These are phyloP conservation scores for Ustilago sp. DNA, from an alignment of 1,284 basidiomycete genomes.

Conservation along the genomic window DNA sequence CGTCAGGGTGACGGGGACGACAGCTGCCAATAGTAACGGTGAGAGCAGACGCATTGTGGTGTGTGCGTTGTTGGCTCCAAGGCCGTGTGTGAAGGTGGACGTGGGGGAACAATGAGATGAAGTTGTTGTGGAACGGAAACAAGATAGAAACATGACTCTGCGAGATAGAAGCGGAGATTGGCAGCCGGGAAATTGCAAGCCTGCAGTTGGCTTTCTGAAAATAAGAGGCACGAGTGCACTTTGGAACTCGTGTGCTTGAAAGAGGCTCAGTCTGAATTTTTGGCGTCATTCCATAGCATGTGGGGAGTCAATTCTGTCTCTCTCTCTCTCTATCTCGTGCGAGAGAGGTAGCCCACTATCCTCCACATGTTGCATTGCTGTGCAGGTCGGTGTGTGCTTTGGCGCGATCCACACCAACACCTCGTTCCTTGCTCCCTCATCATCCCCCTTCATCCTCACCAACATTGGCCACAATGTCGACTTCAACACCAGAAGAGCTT, in stretches of 20 bases:
- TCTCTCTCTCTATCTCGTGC: slow-evolving; percentile 3
- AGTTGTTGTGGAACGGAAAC: neutral
- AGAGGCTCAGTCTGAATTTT: slow-evolving; percentile 6
- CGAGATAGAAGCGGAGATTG: neutral
- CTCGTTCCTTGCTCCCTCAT: neutral
- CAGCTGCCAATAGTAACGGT: slow-evolving; percentile 11
- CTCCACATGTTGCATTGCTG: slow-evolving; percentile 16
- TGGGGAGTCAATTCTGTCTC: neutral
- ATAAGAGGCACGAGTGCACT: neutral
- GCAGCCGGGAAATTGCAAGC: neutral
- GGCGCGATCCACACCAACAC: slow-evolving; percentile 9
- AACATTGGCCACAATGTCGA: slow-evolving; percentile 49
- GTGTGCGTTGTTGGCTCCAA: neutral
- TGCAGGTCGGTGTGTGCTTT: slow-evolving; percentile 1
- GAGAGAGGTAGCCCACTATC: neutral
- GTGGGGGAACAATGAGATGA: neutral
- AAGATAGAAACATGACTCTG: neutral
- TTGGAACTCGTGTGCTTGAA: neutral
- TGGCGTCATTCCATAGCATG: slow-evolving; percentile 3
- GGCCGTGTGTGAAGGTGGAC: neutral
- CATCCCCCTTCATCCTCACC: neutral
- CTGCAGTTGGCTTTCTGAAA: neutral
- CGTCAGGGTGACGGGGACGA: neutral
- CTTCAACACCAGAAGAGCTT: slow-evolving; percentile 71
- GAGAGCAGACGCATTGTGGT: slow-evolving; percentile 28